Percentiles rank a stretch among this genome's conserved stretches.
Conservation (phyloP, 345 rosid genomes). For the Populus alba region DNA sequence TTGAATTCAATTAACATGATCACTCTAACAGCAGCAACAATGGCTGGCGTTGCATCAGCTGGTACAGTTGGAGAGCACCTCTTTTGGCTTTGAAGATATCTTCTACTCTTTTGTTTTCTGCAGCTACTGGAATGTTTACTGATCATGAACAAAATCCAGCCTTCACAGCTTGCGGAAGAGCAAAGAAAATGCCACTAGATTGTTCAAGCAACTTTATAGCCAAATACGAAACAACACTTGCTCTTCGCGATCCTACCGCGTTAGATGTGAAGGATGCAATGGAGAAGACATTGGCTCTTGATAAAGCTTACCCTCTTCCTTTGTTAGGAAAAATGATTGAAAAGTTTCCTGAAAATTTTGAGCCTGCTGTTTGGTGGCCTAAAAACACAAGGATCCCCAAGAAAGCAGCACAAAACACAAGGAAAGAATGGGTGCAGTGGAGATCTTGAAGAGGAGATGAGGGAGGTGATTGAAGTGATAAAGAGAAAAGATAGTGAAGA, state of each 20-base stretch:
- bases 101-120: constrained; percentile 28
- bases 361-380: constrained; percentile 41
- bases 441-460: constrained; percentile 40
- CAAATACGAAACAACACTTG: constrained; percentile 22
- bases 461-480: constrained; percentile 33
- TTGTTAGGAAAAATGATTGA: constrained; percentile 38
- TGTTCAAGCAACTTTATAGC: constrained; percentile 31
- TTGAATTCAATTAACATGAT: constrained; percentile 68
- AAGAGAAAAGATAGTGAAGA: constrained; percentile 40
- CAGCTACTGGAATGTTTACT: constrained; percentile 35
- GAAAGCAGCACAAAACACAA: not conserved
- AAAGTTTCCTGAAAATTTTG: constrained; percentile 30
- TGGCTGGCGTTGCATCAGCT: constrained; percentile 48
- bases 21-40: constrained; percentile 54
- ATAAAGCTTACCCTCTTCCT: constrained; percentile 42
- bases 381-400: not conserved
- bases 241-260: constrained; percentile 10
- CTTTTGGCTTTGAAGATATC: constrained; percentile 43
- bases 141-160: constrained; percentile 42
- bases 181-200: constrained; percentile 33
- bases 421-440: constrained; percentile 32
- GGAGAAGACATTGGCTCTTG: constrained; percentile 33
- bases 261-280: constrained; percentile 22
- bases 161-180: constrained; percentile 45
- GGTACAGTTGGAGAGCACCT: constrained; percentile 25